phyloP scores from a whole-genome alignment of 2,329 filamentous ascomycete species.

The Colletotrichum brevisporum region DNA sequence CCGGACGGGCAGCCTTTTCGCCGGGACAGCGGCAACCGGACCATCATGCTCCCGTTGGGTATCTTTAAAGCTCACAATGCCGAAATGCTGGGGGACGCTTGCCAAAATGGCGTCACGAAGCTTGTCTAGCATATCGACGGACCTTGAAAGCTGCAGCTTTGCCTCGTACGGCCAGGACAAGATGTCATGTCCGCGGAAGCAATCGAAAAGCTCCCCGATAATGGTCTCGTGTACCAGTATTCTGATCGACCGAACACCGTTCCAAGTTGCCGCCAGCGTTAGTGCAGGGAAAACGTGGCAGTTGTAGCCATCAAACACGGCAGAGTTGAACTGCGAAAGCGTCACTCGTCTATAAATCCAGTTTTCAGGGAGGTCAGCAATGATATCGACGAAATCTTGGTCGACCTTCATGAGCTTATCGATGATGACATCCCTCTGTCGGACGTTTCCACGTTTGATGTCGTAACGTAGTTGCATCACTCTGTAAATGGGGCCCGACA shows the following conservation, averaged over 20 bases:
- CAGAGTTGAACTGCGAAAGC: conserved; percentile 55
- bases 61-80: conserved; percentile 59
- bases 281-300: conserved; percentile 64
- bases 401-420: conserved; percentile 57
- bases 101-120: conserved; percentile 60
- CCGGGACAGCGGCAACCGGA: conserved; percentile 46
- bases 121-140: conserved; percentile 54
- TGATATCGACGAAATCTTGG: conserved; percentile 56
- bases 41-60: conserved; percentile 40
- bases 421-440: conserved; percentile 52
- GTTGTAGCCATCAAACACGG: conserved; percentile 54
- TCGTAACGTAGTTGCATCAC: conserved; percentile 63
- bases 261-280: conserved; percentile 63
- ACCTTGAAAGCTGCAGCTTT: conserved; percentile 53
- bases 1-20: conserved; percentile 47
- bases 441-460: conserved; percentile 56
- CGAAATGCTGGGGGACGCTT: conserved; percentile 65
- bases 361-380: conserved; percentile 53
- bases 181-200: conserved; percentile 41
- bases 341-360: conserved; percentile 60
- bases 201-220: conserved; percentile 57
- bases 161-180: conserved; percentile 48
- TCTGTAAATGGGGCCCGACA: conserved; percentile 60
- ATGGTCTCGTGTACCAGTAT: conserved; percentile 65
- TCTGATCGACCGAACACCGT: conserved; percentile 60